Evolutionary conservation across 2,329 filamentous ascomycete genomes (phyloP), one percentile per base, ranked within the genome.

Genomic region (Penicillium sp.): DNA sequence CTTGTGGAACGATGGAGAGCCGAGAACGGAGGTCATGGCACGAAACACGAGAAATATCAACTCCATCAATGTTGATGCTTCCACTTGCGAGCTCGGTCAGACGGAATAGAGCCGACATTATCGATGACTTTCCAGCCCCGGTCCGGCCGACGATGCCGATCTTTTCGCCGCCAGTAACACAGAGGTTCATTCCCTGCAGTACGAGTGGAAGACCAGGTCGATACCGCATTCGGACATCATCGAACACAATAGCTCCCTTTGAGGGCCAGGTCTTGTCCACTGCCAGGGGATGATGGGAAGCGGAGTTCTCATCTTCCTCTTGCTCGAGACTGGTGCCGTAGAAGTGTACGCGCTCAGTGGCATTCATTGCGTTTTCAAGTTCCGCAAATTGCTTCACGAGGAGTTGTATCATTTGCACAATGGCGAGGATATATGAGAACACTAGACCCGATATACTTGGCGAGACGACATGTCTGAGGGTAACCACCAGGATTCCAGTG

Each of bases 301-400:
- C 14, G 29, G 29, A 30, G 10, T 30, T 30, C 10, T 30, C 29
- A 14, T 36, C 14, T 8, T 97, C 94, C 69, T 96, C 88, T 59
- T 96, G 91, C 4, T 38, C 35, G 8, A 38, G 16, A 19, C 16
- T 19, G 7, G 84, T 90, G 51, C 90, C 92, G 70, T 97, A 97
- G 76, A 96, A 91, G 70, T 91, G 86, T 32, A 97, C 80, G 46
- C 94, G 87, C 75, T 97, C 93, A 0, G 95, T 94, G 0, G 92
- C 87, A 71, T 97, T 97, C 93, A 97, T 97, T 68, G 92, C 91
- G 74, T 97, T 97, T 73, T 97, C 93, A 8, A 97, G 91, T 72
- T 97, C 93, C 26, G 93, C 93, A 7, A 97, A 81, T 74, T 97
- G 93, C 6, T 14, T 13, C 10, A 16, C 94, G 85, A 16, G 97